Conservation (phyloP, 495 filamentous ascomycete genomes). For the Neurospora sp. region DNA sequence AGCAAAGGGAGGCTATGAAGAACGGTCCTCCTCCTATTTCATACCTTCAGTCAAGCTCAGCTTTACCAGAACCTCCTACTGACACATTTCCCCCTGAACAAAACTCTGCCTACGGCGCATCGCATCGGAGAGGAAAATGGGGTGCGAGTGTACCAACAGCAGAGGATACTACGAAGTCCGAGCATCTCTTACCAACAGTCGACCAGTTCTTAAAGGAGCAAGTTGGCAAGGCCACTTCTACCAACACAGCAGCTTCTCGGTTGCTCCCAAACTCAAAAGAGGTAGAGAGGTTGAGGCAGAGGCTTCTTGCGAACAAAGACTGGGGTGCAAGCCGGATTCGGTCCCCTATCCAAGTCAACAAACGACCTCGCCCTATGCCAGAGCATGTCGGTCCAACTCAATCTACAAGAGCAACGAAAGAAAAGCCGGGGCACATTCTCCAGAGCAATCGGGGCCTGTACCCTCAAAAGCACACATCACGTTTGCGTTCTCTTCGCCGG, state of each 20-base stretch:
- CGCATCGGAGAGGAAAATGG: neutral
- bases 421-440: conserved; percentile 4
- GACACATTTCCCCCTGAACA: neutral
- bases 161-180: neutral
- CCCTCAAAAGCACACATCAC: neutral
- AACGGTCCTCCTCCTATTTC: conserved; percentile 6
- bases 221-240: neutral
- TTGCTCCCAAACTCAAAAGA: neutral
- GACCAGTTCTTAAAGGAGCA: conserved; percentile 11
- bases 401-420: neutral
- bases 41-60: neutral
- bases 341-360: neutral
- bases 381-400: neutral
- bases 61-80: conserved; percentile 5
- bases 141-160: neutral
- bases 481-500: neutral
- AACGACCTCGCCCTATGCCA: neutral
- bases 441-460: neutral
- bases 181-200: conserved; percentile 5
- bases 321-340: conserved; percentile 10
- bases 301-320: conserved; percentile 12
- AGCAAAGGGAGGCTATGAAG: conserved; percentile 9
- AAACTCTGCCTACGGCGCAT: neutral
- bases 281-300: conserved; percentile 11
- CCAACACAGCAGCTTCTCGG: neutral